Percentiles rank a stretch among this genome's conserved stretches.
Conservation (phyloP, 306 rosid genomes). For the Ammopiptanthus mongolicus region DNA sequence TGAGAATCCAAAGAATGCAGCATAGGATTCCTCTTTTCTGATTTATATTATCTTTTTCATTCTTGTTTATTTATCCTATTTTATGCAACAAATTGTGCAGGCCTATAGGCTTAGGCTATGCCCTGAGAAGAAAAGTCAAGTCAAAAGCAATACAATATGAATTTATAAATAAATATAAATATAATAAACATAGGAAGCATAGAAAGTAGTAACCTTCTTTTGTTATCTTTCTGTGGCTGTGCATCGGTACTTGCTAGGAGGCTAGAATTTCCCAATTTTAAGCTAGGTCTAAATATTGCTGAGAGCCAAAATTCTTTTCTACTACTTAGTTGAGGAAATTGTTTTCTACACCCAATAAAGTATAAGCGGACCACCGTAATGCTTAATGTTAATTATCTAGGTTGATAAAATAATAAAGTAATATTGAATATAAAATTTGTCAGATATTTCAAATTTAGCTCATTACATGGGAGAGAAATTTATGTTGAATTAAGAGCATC, state of each 20-base stretch:
- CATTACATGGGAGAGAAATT: background rate
- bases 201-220: background rate
- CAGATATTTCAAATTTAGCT: background rate
- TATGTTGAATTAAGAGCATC: background rate
- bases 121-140: background rate
- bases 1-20: constrained; percentile 21
- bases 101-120: too few species aligned
- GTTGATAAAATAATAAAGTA: background rate
- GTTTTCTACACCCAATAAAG: background rate
- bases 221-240: background rate
- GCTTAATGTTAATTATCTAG: background rate
- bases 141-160: background rate
- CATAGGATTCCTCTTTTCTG: constrained; percentile 31
- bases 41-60: background rate
- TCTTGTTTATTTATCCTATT: background rate
- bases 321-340: background rate
- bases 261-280: background rate
- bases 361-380: background rate
- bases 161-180: background rate
- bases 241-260: background rate
- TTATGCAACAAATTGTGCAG: constrained; percentile 6
- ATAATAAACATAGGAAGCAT: background rate
- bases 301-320: background rate
- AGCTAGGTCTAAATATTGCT: background rate
- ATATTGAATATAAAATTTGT: background rate